Evolutionary conservation across 306 rosid species (phyloP).

Genomic region (Clitoria ternatea): DNA sequence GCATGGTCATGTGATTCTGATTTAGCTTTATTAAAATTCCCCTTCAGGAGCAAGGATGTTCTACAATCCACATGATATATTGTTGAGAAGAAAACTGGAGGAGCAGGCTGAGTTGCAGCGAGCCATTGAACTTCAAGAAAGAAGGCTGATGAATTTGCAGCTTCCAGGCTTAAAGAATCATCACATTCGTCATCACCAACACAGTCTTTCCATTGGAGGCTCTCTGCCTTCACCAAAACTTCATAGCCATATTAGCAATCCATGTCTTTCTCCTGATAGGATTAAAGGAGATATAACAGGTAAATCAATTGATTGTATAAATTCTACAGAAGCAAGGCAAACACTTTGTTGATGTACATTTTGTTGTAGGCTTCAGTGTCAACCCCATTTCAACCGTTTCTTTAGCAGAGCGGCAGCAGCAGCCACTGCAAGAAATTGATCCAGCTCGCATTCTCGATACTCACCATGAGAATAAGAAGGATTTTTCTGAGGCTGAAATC

Average conservation of each 20-base stretch:
- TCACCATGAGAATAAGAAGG: conserved; percentile 18
- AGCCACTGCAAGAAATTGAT: conserved; percentile 12
- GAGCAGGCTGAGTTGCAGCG: conserved; percentile 68
- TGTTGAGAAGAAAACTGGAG: conserved; percentile 55
- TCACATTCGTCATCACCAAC: conserved; percentile 44
- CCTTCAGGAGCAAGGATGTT: conserved; percentile 54
- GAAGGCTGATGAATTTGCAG: conserved; percentile 66
- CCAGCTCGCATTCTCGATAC: neutral
- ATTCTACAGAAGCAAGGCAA: neutral
- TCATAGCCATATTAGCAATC: conserved; percentile 32
- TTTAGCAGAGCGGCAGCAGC: conserved; percentile 27
- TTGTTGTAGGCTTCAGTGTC: conserved; percentile 40
- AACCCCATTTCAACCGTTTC: conserved; percentile 8
- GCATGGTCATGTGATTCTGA: neutral
- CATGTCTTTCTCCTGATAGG: conserved; percentile 36
- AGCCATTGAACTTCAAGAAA: conserved; percentile 64
- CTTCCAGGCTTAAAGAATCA: conserved; percentile 60
- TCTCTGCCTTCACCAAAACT: conserved; percentile 34
- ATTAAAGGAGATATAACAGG: conserved; percentile 44
- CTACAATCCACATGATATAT: conserved; percentile 48
- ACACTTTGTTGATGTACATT: conserved; percentile 4
- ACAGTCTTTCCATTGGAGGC: conserved; percentile 56
- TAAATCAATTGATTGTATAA: neutral
- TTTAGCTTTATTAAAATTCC: neutral
- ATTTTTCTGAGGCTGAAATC: conserved; percentile 12